Percentiles rank a stretch among this genome's conserved stretches.
These are phyloP conservation scores for Colletotrichum lini DNA, from an alignment of 2,329 filamentous ascomycete genomes.

Conservation along the genomic window DNA sequence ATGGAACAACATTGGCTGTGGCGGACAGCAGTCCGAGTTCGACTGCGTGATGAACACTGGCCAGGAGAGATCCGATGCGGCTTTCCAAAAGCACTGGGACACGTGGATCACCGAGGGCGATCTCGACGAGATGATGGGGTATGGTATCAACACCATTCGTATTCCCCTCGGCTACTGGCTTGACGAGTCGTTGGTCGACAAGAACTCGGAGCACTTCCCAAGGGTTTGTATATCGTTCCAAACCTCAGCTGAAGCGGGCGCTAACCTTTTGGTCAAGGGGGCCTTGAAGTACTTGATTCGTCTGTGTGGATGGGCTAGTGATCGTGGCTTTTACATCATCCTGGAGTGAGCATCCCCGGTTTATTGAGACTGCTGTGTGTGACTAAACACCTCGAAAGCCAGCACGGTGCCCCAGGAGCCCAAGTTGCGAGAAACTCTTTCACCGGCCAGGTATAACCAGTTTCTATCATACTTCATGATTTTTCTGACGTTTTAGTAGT, in stretches of 20 bases:
- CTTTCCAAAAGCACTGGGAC: conserved; percentile 65
- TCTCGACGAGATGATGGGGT: conserved; percentile 63
- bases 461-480: too few species aligned
- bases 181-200: conserved; percentile 63
- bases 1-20: conserved; percentile 65
- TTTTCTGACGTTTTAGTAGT: conserved; percentile 33
- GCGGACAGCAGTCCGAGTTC: conserved; percentile 62
- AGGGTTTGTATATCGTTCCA: conserved; percentile 29
- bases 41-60: conserved; percentile 66
- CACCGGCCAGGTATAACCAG: conserved; percentile 56
- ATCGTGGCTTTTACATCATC: conserved; percentile 67
- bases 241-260: too few species aligned
- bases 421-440: conserved; percentile 62
- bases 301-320: conserved; percentile 63
- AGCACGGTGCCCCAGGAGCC: conserved; percentile 66
- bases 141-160: conserved; percentile 67
- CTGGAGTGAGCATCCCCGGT: conserved; percentile 53
- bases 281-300: conserved; percentile 62
- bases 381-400: conserved; percentile 31
- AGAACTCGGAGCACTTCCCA: conserved; percentile 65
- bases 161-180: conserved; percentile 71
- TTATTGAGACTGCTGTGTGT: background rate
- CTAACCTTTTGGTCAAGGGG: conserved; percentile 50
- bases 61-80: conserved; percentile 60
- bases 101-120: conserved; percentile 65